phyloP scores from a whole-genome alignment of 176 grass and related monocot species.

The Bonia amplexicaulis region DNA sequence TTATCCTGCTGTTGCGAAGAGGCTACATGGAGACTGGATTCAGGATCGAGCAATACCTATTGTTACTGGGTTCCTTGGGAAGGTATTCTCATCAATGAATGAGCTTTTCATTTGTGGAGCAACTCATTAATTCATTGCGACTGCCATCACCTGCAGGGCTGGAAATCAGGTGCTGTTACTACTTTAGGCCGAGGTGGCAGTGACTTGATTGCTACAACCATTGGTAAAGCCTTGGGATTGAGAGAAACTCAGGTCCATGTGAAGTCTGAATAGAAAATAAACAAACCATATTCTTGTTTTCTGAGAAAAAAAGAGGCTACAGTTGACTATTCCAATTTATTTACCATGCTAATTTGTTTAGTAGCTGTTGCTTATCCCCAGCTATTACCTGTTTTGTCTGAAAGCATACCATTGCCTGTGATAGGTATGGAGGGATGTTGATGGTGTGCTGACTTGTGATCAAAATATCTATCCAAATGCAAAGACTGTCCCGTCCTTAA shows the following conservation, averaged over 20 bases:
- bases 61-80: slow-evolving; percentile 95
- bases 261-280: slow-evolving; percentile 28
- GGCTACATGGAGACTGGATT: slow-evolving; percentile 78
- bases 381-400: background rate
- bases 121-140: slow-evolving; percentile 3
- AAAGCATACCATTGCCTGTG: background rate
- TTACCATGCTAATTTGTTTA: slow-evolving; percentile 11
- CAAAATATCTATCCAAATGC: slow-evolving; percentile 80
- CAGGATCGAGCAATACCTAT: slow-evolving; percentile 78
- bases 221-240: slow-evolving; percentile 97
- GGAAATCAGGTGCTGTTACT: slow-evolving; percentile 86
- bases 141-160: slow-evolving; percentile 48
- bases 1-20: slow-evolving; percentile 89
- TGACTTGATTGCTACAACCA: slow-evolving; percentile 93
- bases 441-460: slow-evolving; percentile 97
- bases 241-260: slow-evolving; percentile 90
- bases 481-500: slow-evolving; percentile 75
- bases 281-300: background rate
- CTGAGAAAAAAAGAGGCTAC: background rate
- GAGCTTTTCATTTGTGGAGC: background rate
- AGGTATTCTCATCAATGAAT: slow-evolving; percentile 38
- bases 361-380: background rate
- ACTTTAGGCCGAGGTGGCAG: slow-evolving; percentile 92
- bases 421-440: slow-evolving; percentile 97
- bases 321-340: background rate